Evolutionary conservation across 768 basidiomycete genomes (phyloP), one percentile per base, ranked within the genome.

Genomic region (Amanita phalloides): DNA sequence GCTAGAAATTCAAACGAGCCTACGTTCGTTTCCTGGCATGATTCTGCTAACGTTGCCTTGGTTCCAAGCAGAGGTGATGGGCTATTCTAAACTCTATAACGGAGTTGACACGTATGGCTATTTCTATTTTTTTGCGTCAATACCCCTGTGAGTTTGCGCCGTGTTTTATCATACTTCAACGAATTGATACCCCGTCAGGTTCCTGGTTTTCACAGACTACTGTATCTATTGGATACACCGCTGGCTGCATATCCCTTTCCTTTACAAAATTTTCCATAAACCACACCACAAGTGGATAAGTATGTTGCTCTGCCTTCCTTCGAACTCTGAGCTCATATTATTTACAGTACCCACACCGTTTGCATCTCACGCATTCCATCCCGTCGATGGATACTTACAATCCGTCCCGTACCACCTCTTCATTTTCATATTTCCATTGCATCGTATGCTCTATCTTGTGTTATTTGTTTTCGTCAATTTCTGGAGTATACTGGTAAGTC

Each of bases 261-360:
- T 96, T 53, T 99, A 99, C 75, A 98, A 95, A 65, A 69, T 75
- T 52, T 60, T 99, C 43, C 96, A 99, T 68, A 99, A 99, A 67
- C 93, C 95, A 1, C 96, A 99, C 65, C 96, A 99, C 77, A 94
- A 90, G 68, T 99, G 96, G 96, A 73, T 98, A 56, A 81, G 93
- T 95, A 66, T 51, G 30, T 14, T 45, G 3, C 37, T 38, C 21
- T 46, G 35, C 28, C 4, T 38, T 51, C 32, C 25, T 7, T 57
- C 10, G 26, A 41, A 45, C 25, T 38, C 7, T 26, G 7, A 33
- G 37, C 46, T 44, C 5, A 33, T 49, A 55, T 14, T 28, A 38
- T 39, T 48, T 17, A 0, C 61, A 96, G 93, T 99, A 54, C 94
- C 96, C 4, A 96, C 96, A 0, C 96, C 96, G 0, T 99, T 90